Base-by-base conservation (phyloP, 257 asterid genomes). In the Haberlea rhodopensis region DNA sequence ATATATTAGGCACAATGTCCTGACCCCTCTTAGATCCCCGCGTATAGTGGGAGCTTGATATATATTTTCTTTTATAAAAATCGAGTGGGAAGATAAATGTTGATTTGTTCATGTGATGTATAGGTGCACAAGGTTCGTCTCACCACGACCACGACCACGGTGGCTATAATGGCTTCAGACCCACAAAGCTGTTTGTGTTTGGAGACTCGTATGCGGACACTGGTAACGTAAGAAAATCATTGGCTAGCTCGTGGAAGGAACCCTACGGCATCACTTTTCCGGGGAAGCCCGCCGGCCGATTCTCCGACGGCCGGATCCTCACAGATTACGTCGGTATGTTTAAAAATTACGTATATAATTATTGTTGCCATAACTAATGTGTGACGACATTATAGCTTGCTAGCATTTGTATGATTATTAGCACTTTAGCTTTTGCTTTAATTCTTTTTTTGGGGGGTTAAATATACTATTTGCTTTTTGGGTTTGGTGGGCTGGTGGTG, bases 171-270 rank as follows among this genome's bases (percentile, higher is more conserved):
- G 73, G 73, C 2, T 70, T 66, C 20, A 62, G 75, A 15, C 82
- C 85, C 23, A 74, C 84, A 4, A 89, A 84, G 79, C 68, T 90
- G 5, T 94, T 94, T 56, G 99, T 94, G 4, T 94, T 94, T 40
- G 97, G 99, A 19, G 99, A 94, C 60, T 90, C 99, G 0, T 94
- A 94, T 40, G 96, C 82, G 0, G 99, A 94, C 65, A 94, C 99
- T 0, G 99, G 99, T 16, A 94, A 94, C 77, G 8, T 75, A 28
- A 60, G 79, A 37, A 90, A 86, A 57, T 31, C 90, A 0, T 0
- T 76, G 10, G 92, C 84, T 16, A 72, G 57, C 45, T 86, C 96
- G 0, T 94, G 99, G 99, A 78, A 61, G 21, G 65, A 62, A 11
- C 99, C 99, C 1, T 94, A 94, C 68, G 97, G 99, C 18, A 11